phyloP scores from a whole-genome alignment of 495 filamentous ascomycete species.

The Penicillium simplicissimum region DNA sequence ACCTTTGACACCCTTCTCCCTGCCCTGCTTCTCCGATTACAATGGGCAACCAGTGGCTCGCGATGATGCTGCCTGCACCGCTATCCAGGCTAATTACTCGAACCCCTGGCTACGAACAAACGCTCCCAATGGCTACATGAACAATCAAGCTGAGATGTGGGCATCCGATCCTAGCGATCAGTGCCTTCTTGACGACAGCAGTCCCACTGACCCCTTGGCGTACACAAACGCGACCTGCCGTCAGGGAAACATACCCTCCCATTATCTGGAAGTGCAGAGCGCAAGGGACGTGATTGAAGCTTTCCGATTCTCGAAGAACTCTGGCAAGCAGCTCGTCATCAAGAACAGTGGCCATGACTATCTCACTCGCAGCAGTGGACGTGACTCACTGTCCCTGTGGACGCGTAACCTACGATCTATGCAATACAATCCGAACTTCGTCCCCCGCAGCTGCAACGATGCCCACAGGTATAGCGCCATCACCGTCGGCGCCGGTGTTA shows the following conservation, averaged over 20 bases:
- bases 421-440: conserved; percentile 2
- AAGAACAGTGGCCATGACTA: conserved; percentile 62
- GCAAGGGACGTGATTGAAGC: not conserved
- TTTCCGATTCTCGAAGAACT: not conserved
- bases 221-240: not conserved
- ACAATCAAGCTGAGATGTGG: conserved; percentile 42
- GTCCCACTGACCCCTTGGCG: not conserved
- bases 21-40: not conserved
- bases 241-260: not conserved
- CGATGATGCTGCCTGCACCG: not conserved
- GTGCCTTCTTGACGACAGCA: conserved; percentile 25
- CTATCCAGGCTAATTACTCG: conserved; percentile 19
- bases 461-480: not conserved
- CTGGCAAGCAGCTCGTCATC: conserved; percentile 30
- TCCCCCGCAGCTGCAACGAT: not conserved
- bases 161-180: conserved; percentile 37
- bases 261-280: not conserved
- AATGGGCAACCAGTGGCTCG: not conserved
- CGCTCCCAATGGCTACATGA: conserved; percentile 36
- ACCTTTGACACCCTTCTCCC: not conserved
- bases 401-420: conserved; percentile 51
- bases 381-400: conserved; percentile 53
- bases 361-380: conserved; percentile 52
- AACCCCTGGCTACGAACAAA: conserved; percentile 30
- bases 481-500: not conserved